Base-by-base conservation (phyloP, 1,139 yeast genomes). In the Pneumocystis wakefieldiae region DNA sequence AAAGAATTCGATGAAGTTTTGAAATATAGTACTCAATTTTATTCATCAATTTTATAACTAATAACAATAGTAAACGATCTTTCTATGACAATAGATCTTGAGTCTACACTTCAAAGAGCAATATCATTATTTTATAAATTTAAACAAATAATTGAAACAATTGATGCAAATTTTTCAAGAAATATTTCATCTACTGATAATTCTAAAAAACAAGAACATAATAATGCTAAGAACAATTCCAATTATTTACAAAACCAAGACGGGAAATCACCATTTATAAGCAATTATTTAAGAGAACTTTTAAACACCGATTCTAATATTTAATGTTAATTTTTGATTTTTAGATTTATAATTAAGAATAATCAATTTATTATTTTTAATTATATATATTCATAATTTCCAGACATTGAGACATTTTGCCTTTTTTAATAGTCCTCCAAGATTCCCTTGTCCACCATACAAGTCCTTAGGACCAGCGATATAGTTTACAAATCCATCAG, bases 1-100 rank as follows among this genome's bases (percentile, higher is more conserved):
- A 76, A 77, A 42, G 83, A 85, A 66, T 91, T 92, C 75, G 98
- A 92, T 71, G 96, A 91, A 72, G 92, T 92, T 24, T 79, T 92
- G 70, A 89, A 87, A 76, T 94, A 87, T 73, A 29, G 59, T 37
- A 57, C 24, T 37, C n/a, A 57, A 19, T 12, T 39, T 29, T 37
- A 37, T 19, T 12, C 14, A 37, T 39, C n/a, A 12, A 19, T 39
- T 12, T 28, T 42, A 7, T 57, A 37, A 29, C n/a, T 48, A 48
- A 48, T 10, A 48, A 48, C 15, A 29, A 37, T 57, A 57, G 87
- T 92, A 83, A 92, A 92, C 74, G 97, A 92, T 69, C 78, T 94
- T 67, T 83, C 89, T 62, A 85, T 86, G 79, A 81, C 83, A 4
- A 77, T 90, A 76, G 83, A 88, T 66, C 75, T 90, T 70, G 82